These are phyloP conservation scores for Myxozyma sirexii DNA, from an alignment of 805 yeast genomes.

Conservation along the genomic window DNA sequence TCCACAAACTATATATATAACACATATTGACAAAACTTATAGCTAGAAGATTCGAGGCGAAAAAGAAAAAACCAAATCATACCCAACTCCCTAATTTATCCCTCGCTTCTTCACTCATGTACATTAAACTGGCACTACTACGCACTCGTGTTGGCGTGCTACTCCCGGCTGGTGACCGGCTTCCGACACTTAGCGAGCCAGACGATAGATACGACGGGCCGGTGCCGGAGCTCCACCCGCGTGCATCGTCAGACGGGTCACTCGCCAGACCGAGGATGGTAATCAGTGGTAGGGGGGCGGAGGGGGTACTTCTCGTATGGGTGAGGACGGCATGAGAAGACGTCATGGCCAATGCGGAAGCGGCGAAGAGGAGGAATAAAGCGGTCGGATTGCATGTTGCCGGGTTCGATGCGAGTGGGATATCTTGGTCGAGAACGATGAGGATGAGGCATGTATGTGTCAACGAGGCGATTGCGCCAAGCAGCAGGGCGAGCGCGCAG, in stretches of 20 bases:
- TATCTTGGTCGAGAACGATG: constrained; percentile 12
- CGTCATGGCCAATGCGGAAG: neutral
- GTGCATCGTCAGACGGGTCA: neutral
- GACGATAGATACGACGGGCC: neutral
- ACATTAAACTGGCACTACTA: constrained; percentile 12
- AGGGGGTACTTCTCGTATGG: neutral
- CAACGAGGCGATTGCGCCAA: constrained; percentile 8
- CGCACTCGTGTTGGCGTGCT: constrained; percentile 4
- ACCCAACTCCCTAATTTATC: neutral
- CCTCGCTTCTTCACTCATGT: neutral
- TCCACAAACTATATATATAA: no score
- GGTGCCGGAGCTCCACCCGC: constrained; percentile 3
- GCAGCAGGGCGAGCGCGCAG: constrained; percentile 3
- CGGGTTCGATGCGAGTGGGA: constrained; percentile 10
- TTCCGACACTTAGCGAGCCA: neutral
- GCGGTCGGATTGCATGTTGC: constrained; percentile 2
- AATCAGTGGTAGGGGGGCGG: neutral
- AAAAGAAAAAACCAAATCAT: no score
- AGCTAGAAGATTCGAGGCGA: no score
- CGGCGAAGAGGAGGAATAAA: neutral
- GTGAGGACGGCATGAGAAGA: neutral
- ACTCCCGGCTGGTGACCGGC: neutral
- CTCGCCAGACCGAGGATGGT: neutral
- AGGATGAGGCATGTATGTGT: neutral
- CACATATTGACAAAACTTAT: no score